Base-by-base conservation (phyloP, 768 basidiomycete genomes). In the Lactifluus volemus region DNA sequence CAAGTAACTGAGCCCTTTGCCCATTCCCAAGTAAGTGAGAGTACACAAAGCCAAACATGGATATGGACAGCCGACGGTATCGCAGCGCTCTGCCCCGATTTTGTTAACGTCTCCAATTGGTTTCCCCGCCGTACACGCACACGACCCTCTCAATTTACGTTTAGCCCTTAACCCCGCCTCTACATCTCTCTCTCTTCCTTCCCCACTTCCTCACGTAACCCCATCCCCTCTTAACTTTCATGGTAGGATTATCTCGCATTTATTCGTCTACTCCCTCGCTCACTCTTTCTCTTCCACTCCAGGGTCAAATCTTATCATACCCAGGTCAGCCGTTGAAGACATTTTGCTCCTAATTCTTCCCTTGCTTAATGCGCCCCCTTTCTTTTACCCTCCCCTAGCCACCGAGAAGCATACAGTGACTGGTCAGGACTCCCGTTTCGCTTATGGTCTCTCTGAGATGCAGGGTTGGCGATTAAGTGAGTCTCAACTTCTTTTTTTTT, bases 381-480 rank as follows among this genome's bases (percentile, higher is more conserved):
- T 3, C 25, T 45, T 57, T 66, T 32, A 15, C 11, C 17, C 9
- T 6, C 41, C 59, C 61, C 41, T 68, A 94, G 92, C 84, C 21
- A 93, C 88, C 55, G 81, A 83, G 65, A 99, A 98, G 80, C 81
- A 79, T 70, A 86, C 91, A 5, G 81, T 85, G 67, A 73, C 78
- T 21, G 93, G 90, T 47, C 78, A 77, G 64, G 85, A 92, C 82
- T 79, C 77, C 62, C 81, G 82, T 59, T 85, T 82, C 73, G 68
- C 79, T 49, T 98, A 85, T 73, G 88, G 82, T 7, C 81, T 97
- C 47, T 86, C 89, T 49, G 95, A 98, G 75, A 98, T 98, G 96
- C 97, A 99, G 74, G 97, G 97, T 68, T 99, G 97, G 97, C 81
- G 97, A 74, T 88, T 98, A 75, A 84, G 96, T 99, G 70, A 76